A percentile compares a stretch with the other conserved stretches of the same genome.
Conservation (phyloP, 495 filamentous ascomycete species). For the Xylaria bambusicola region DNA sequence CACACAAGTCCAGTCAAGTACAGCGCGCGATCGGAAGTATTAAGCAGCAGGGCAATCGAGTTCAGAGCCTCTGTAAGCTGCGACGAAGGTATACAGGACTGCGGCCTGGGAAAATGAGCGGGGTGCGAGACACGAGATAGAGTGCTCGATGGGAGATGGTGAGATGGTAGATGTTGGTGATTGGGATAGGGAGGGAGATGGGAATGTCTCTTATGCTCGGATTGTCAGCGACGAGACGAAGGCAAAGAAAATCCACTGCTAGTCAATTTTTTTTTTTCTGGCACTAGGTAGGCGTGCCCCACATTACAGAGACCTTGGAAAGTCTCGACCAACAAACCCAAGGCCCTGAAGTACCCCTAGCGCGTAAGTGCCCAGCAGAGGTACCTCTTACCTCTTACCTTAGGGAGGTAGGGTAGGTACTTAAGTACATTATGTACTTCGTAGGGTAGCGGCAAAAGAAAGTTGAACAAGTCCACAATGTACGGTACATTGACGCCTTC, state of each 20-base stretch:
- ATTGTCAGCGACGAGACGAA: not conserved
- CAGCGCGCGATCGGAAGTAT: conserved; percentile 31
- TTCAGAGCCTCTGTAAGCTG: conserved; percentile 28
- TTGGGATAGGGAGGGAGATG: conserved; percentile 18
- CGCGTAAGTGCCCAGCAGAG: too few species aligned
- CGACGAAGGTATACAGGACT: conserved; percentile 19
- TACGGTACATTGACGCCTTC: too few species aligned
- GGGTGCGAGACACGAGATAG: conserved; percentile 21
- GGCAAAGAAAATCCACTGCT: conserved; percentile 16
- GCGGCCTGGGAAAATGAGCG: conserved; percentile 31
- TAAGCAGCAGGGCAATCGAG: conserved; percentile 18
- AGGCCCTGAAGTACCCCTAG: too few species aligned
- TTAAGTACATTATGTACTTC: too few species aligned
- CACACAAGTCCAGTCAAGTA: conserved; percentile 4
- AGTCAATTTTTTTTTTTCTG: conserved; percentile 27
- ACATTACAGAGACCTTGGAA: too few species aligned
- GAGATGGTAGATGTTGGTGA: conserved; percentile 25
- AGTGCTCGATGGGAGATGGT: conserved; percentile 20
- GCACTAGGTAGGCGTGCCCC: conserved; percentile 22
- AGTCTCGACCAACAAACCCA: too few species aligned
- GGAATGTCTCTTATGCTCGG: conserved; percentile 14
- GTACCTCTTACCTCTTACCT: too few species aligned
- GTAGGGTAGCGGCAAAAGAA: too few species aligned
- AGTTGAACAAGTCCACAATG: too few species aligned
- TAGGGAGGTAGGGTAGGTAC: too few species aligned